Evolutionary conservation across 495 filamentous ascomycete species (phyloP), one percentile per base, ranked within the genome.

Genomic region (Neurospora tetrasperma): DNA sequence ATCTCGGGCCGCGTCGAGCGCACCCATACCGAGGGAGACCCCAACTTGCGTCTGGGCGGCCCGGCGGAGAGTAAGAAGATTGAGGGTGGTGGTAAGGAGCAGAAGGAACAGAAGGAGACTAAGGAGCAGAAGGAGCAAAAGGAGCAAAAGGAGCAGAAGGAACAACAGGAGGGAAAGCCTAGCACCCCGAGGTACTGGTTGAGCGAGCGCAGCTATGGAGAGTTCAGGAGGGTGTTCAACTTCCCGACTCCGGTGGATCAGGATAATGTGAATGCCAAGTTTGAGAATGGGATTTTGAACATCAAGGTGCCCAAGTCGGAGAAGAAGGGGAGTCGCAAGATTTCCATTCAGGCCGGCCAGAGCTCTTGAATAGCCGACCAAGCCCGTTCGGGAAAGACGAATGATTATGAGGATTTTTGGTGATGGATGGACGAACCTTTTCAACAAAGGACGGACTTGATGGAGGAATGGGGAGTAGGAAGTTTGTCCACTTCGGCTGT

Each of bases 201-300:
- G 48, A 88, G 87, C 16, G 95, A 98, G 87, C 90, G 94, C 77
- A 89, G 84, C 4, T 85, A 92, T 74, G 95, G 94, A 75, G 86
- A 92, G 72, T 98, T 97, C 84, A 85, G 89, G 42, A 88, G 94
- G 69, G 86, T 85, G n/a, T 98, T 98, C 83, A 88, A 79, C 71
- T 97, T 98, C 85, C 89, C 94, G 0, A 79, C 80, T 9, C 83
- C 86, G 14, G 88, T 97, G 40, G 89, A 98, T 79, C 90, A 94
- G 78, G 92, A 97, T 69, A 79, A 75, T n/a, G 94, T 97, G 70
- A 89, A 84, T 76, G 95, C 94, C 23, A 89, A 84, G 70, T 80
- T 87, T 81, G 80, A 86, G 78, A 79, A 87, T 82, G 83, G 93
- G 72, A 79, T 93, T 31, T 79, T 93, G 69, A 82, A 85, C 48